Percentiles rank a stretch among this genome's conserved stretches.
These are phyloP conservation scores for Fusarium aywerte DNA, from an alignment of 2,329 filamentous ascomycete species.

Conservation along the genomic window DNA sequence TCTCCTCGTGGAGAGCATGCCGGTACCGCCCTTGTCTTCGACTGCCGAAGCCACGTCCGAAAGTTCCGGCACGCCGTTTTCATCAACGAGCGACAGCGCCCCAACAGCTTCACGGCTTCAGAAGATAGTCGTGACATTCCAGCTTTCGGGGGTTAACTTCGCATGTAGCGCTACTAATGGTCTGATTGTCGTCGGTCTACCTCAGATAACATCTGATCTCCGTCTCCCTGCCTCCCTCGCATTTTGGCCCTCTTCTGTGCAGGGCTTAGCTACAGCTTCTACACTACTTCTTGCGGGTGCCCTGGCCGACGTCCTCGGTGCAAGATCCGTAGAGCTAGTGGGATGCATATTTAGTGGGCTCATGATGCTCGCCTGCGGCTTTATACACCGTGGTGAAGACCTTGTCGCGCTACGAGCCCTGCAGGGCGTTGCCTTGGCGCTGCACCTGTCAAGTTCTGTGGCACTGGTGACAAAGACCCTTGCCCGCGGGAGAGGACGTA, in stretches of 20 bases:
- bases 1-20: not conserved
- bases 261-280: conserved; percentile 51
- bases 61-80: not conserved
- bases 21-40: not conserved
- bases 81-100: not conserved
- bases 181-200: conserved; percentile 54
- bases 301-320: conserved; percentile 53
- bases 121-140: conserved; percentile 38
- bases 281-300: conserved; percentile 54
- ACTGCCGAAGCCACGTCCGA: not conserved
- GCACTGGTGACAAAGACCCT: conserved; percentile 50
- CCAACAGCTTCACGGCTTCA: conserved; percentile 22
- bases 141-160: conserved; percentile 44
- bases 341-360: conserved; percentile 49
- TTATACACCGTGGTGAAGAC: conserved; percentile 47
- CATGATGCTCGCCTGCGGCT: conserved; percentile 49
- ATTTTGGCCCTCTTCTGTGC: conserved; percentile 55
- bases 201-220: conserved; percentile 54
- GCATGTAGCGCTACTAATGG: conserved; percentile 42
- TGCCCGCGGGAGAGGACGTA: conserved; percentile 50
- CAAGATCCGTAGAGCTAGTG: conserved; percentile 48
- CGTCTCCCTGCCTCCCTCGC: conserved; percentile 49
- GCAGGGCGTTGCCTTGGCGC: conserved; percentile 53
- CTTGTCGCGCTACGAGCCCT: conserved; percentile 54
- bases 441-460: conserved; percentile 53